Evolutionary conservation across 148 eudicot genomes (phyloP).

Genomic region (Cornus controversa): DNA sequence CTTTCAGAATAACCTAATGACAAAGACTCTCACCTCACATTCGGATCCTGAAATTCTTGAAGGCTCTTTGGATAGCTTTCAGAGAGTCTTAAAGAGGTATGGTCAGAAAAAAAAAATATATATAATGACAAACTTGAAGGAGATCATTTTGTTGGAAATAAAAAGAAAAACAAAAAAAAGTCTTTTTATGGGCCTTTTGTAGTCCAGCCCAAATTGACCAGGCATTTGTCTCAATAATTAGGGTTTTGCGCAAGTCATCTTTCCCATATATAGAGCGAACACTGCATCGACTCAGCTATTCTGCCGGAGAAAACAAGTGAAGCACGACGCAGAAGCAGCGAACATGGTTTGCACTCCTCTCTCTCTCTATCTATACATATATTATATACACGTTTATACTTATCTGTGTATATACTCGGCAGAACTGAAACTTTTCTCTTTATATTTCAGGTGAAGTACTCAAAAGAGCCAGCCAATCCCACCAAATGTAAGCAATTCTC

Average conservation of each 20-base stretch:
- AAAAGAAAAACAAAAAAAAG: no score
- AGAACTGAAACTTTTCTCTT: background rate
- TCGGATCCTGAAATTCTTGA: no score
- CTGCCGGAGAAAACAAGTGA: background rate
- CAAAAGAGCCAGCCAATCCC: constrained; percentile 70
- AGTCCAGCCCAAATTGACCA: background rate
- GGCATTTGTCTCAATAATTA: background rate
- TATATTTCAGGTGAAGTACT: constrained; percentile 57
- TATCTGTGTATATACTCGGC: background rate
- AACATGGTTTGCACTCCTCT: background rate
- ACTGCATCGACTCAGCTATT: background rate
- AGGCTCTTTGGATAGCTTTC: no score
- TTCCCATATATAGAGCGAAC: background rate
- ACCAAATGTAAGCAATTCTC: constrained; percentile 58
- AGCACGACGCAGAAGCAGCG: background rate
- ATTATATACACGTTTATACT: background rate
- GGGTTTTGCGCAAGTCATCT: background rate
- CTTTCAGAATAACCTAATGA: no score
- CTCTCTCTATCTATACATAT: background rate
- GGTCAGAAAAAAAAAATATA: no score
- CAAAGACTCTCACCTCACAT: no score
- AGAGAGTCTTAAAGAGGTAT: no score
- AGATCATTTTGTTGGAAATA: no score
- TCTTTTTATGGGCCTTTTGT: no score
- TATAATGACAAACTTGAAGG: no score